These are phyloP conservation scores for Centaurea solstitialis DNA, from an alignment of 129 eudicot genomes.

Conservation along the genomic window DNA sequence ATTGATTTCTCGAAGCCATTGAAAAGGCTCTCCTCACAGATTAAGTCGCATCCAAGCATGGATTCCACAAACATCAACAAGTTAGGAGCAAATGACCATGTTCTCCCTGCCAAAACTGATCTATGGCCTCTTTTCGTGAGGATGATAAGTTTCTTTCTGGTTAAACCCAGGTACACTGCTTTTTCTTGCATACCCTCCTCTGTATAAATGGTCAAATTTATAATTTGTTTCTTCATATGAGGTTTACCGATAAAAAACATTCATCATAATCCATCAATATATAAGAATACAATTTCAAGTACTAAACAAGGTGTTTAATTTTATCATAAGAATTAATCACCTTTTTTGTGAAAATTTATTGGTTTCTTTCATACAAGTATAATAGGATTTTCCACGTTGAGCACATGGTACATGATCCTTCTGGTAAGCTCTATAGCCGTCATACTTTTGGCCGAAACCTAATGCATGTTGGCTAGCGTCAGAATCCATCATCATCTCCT, in stretches of 20 bases:
- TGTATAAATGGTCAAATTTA: neutral
- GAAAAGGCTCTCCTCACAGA: constrained; percentile 40
- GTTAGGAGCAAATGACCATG: constrained; percentile 33
- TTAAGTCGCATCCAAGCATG: constrained; percentile 37
- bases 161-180: constrained; percentile 56
- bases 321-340: neutral
- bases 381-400: constrained; percentile 12
- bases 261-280: neutral
- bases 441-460: constrained; percentile 1
- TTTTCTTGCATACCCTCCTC: constrained; percentile 4
- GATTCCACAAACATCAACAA: constrained; percentile 35
- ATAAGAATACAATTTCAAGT: neutral
- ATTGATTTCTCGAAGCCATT: constrained; percentile 70
- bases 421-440: constrained; percentile 7
- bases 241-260: neutral
- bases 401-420: neutral
- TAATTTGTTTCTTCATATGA: neutral
- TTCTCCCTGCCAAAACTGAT: constrained; percentile 36
- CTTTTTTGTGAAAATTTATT: neutral
- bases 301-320: neutral
- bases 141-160: constrained; percentile 73
- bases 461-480: neutral
- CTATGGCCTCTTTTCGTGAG: constrained; percentile 84
- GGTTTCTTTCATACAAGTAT: neutral
- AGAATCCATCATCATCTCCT: constrained; percentile 18